Conservation (phyloP, 208 protist species). For the Naegleria fowleri region DNA sequence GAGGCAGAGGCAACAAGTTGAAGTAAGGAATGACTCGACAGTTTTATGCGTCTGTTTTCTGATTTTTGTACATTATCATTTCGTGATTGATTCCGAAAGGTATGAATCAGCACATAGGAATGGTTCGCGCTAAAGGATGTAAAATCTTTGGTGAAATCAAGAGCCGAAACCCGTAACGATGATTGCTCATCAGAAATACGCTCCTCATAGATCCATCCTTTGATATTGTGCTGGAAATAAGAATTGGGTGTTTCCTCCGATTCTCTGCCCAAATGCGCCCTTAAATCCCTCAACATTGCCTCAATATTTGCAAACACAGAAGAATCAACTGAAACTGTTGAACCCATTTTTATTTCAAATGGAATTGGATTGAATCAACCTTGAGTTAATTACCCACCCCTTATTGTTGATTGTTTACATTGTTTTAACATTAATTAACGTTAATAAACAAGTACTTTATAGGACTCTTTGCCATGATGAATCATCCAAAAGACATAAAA, state of each 20-base stretch:
- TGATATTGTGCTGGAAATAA: background rate
- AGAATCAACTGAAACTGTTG: background rate
- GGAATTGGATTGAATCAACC: too few relatives aligned
- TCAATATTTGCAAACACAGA: background rate
- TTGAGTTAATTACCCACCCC: too few relatives aligned
- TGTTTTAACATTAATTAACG: too few relatives aligned
- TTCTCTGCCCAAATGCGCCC: background rate
- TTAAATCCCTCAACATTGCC: background rate
- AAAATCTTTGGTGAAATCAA: slow-evolving; percentile 19
- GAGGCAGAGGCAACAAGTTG: background rate
- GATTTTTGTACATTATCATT: too few relatives aligned
- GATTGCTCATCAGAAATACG: too few relatives aligned
- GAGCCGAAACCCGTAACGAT: background rate
- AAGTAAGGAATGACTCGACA: background rate
- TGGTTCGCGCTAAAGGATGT: background rate
- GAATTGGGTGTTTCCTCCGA: background rate
- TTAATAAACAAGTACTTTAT: too few relatives aligned
- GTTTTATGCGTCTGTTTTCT: background rate
- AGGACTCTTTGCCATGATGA: too few relatives aligned
- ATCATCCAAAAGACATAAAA: background rate
- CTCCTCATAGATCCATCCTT: background rate
- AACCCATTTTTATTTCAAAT: slow-evolving; percentile 18
- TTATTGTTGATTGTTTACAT: too few relatives aligned
- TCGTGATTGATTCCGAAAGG: background rate
- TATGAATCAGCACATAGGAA: background rate